phyloP scores from a whole-genome alignment of 2,329 filamentous ascomycete species.

The Sarocladium kiliense region DNA sequence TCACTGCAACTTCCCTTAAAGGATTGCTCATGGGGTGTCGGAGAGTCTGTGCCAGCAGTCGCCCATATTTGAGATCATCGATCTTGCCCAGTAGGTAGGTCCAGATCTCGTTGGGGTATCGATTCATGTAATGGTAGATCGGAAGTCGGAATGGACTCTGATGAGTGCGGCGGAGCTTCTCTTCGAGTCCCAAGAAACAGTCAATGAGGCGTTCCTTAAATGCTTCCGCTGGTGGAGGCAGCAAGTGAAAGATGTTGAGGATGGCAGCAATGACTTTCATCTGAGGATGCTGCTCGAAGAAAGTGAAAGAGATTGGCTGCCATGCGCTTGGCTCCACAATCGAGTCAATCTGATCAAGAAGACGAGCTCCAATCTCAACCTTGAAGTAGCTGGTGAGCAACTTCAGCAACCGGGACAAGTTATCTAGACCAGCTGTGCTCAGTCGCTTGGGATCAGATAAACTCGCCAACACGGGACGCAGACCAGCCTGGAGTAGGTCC shows the following conservation, averaged over 20 bases:
- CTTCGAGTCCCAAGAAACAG: constrained; percentile 83
- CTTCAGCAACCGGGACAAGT: constrained; percentile 81
- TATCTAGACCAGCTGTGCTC: constrained; percentile 83
- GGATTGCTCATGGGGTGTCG: constrained; percentile 67
- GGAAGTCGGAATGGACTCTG: constrained; percentile 88
- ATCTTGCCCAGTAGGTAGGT: constrained; percentile 71
- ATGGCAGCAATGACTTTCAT: constrained; percentile 96
- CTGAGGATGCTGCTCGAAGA: constrained; percentile 85
- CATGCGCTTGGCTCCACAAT: constrained; percentile 77
- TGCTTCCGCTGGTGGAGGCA: constrained; percentile 81
- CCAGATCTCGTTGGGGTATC: constrained; percentile 88
- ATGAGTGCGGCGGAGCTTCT: constrained; percentile 77
- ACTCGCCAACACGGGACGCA: constrained; percentile 93
- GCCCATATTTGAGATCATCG: constrained; percentile 80
- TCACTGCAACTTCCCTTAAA: constrained; percentile 68
- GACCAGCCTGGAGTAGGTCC: constrained; percentile 86
- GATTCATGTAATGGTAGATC: constrained; percentile 87
- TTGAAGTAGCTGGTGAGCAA: constrained; percentile 98
- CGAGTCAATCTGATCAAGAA: constrained; percentile 90
- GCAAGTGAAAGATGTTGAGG: constrained; percentile 94
- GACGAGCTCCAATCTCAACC: constrained; percentile 86
- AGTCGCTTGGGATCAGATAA: constrained; percentile 89
- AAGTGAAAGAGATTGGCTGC: constrained; percentile 88
- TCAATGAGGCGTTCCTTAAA: constrained; percentile 91
- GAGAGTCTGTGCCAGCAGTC: constrained; percentile 85